Evolutionary conservation across 768 basidiomycete species (phyloP), one percentile per base, ranked within the genome.

Genomic region (Rhodotorula sphaerocarpa): DNA sequence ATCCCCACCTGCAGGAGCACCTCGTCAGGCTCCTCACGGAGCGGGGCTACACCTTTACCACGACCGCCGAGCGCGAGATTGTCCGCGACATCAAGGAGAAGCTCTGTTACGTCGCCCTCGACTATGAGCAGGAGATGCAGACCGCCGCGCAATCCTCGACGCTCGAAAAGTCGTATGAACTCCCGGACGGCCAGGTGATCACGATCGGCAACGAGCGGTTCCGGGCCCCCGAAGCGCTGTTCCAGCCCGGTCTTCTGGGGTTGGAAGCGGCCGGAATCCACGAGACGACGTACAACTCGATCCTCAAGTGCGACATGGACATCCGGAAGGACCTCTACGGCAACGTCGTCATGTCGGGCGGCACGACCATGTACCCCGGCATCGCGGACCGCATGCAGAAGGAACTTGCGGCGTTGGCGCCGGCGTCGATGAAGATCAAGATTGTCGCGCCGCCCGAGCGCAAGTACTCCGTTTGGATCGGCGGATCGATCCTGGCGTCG

Each of bases 381-480:
- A n/a, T n/a, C n/a, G n/a, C n/a, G n/a, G n/a, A n/a, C n/a, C n/a
- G n/a, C n/a, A n/a, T n/a, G n/a, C n/a, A n/a, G n/a, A n/a, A n/a
- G n/a, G n/a, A n/a, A n/a, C n/a, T n/a, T n/a, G n/a, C n/a, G n/a
- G n/a, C n/a, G n/a, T n/a, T n/a, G n/a, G n/a, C n/a, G n/a, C n/a
- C n/a, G n/a, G n/a, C n/a, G n/a, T n/a, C n/a, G 70, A 83, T 93
- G 72, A 99, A 97, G 80, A 90, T 99, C 77, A 95, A 93, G 79
- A 99, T 99, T 71, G 93, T 89, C 71, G 95, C 95, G 31, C 95
- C 95, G 25, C 95, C 95, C n/a, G 95, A 99, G 77, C 85, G 95
- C 70, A 99, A 97, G 76, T 93, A 93, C 77, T 90, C 88, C 39
- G 76, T 74, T 11, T 77, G 76, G 76, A 77, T 77, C 72, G 93